Conservation (phyloP, 176 grass and related monocot species). For the Eragrostis nindensis region DNA sequence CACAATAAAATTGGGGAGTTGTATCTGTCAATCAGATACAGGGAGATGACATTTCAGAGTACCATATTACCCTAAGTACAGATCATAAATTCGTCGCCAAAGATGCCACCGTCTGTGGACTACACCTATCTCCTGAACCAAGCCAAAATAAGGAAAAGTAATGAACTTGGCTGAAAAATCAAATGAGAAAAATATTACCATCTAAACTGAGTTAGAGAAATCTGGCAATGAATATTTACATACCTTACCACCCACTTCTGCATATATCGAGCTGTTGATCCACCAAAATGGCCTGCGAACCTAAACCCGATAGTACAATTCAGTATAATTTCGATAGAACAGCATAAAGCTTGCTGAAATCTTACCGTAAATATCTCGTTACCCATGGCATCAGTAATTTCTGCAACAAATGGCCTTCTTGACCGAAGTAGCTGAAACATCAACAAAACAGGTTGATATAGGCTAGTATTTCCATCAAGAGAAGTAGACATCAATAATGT, state of each 20-base stretch:
- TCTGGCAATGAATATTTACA: conserved; percentile 20
- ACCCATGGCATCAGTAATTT: conserved; percentile 73
- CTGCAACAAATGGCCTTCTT: conserved; percentile 87
- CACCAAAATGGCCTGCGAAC: conserved; percentile 94
- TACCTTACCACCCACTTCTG: conserved; percentile 94
- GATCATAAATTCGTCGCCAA: conserved; percentile 97
- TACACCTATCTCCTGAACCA: conserved; percentile 82
- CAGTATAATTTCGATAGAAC: conserved; percentile 38
- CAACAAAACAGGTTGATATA: conserved; percentile 32
- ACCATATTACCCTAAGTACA: conserved; percentile 88
- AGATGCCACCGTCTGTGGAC: conserved; percentile 98
- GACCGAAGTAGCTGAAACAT: conserved; percentile 80
- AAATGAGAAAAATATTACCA: conserved; percentile 25
- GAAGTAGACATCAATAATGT: conserved; percentile 20
- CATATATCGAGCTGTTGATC: conserved; percentile 98
- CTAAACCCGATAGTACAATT: conserved; percentile 52
- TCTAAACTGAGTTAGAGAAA: conserved; percentile 26
- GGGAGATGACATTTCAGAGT: conserved; percentile 3
- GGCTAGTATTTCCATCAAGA: conserved; percentile 28
- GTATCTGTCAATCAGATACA: conserved; percentile 25
- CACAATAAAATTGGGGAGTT: conserved; percentile 23
- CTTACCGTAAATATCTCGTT: conserved; percentile 92
- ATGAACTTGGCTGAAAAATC: conserved; percentile 23
- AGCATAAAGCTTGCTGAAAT: conserved; percentile 17
- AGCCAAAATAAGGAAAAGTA: conserved; percentile 37